phyloP scores from a whole-genome alignment of 768 basidiomycete genomes.

The Suillus discolor region DNA sequence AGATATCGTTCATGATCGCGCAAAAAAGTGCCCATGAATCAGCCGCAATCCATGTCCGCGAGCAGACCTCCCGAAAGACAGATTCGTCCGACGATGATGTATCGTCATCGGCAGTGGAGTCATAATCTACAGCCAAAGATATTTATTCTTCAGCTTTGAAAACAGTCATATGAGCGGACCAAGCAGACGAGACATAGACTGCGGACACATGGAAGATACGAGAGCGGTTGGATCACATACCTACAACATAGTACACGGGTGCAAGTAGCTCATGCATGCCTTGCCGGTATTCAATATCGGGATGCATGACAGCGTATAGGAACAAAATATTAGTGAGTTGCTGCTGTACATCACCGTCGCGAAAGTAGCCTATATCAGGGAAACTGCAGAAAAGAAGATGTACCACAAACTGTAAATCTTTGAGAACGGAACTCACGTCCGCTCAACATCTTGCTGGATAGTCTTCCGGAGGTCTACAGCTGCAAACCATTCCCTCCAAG shows the following conservation, averaged over 20 bases:
- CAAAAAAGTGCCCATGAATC: constrained; percentile 88
- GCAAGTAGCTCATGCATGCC: constrained; percentile 99
- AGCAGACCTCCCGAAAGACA: constrained; percentile 61
- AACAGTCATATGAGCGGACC: constrained; percentile 17
- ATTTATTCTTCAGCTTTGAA: constrained; percentile 30
- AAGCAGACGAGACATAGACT: constrained; percentile 12
- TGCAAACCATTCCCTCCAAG: constrained; percentile 94
- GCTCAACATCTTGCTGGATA: constrained; percentile 92
- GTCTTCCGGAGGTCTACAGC: constrained; percentile 87
- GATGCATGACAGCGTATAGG: constrained; percentile 76
- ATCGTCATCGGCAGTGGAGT: constrained; percentile 57
- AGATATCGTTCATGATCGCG: constrained; percentile 75
- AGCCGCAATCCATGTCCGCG: constrained; percentile 71
- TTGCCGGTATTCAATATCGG: constrained; percentile 91
- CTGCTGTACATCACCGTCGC: constrained; percentile 69
- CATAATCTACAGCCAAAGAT: constrained; percentile 60
- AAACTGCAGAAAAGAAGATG: constrained; percentile 56
- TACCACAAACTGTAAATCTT: constrained; percentile 2
- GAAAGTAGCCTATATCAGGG: constrained; percentile 95
- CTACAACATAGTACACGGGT: constrained; percentile 71
- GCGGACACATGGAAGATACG: constrained; percentile 8
- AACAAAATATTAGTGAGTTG: constrained; percentile 88
- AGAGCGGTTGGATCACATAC: constrained; percentile 22
- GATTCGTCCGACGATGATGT: constrained; percentile 35
- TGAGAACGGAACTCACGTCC: constrained; percentile 68